These are phyloP conservation scores for Theileria orientalis DNA, from an alignment of 169 alveolate species.

Conservation along the genomic window DNA sequence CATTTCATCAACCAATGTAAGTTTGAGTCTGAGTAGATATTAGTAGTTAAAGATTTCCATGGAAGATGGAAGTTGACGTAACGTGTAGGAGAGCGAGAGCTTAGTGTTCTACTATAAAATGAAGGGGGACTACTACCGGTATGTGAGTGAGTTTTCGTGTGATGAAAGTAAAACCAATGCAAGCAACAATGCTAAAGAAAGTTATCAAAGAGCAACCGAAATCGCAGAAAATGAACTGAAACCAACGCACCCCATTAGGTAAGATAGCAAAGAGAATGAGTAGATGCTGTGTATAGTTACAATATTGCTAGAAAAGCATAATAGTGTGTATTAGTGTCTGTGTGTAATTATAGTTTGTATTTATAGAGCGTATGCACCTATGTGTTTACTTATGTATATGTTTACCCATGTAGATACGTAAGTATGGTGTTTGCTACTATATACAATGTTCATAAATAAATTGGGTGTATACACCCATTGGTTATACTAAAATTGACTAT, in stretches of 20 bases:
- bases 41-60: too few relatives aligned
- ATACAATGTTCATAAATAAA: too few relatives aligned
- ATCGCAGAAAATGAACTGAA: slow-evolving; percentile 91
- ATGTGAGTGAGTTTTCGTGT: slow-evolving; percentile 93
- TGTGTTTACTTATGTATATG: too few relatives aligned
- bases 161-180: slow-evolving; percentile 93
- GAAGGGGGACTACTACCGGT: slow-evolving; percentile 99
- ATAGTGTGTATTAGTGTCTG: slow-evolving; percentile 94
- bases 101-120: slow-evolving; percentile 96
- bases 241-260: slow-evolving; percentile 95
- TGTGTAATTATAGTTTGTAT: slow-evolving; percentile 93
- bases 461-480: too few relatives aligned
- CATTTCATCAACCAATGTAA: slow-evolving; percentile 85
- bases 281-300: slow-evolving; percentile 94
- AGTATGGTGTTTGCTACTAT: too few relatives aligned
- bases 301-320: too few relatives aligned
- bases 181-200: slow-evolving; percentile 93
- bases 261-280: too few relatives aligned
- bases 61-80: not conserved
- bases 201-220: slow-evolving; percentile 96
- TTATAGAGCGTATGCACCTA: too few relatives aligned
- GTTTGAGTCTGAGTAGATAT: slow-evolving; percentile 3
- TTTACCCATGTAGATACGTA: too few relatives aligned
- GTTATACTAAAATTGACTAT: slow-evolving; percentile 96
- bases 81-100: slow-evolving; percentile 82